Percentiles rank a stretch among this genome's conserved stretches.
These are phyloP conservation scores for Skeletonema marinoi DNA, from an alignment of 108 stramenopile genomes.

Conservation along the genomic window DNA sequence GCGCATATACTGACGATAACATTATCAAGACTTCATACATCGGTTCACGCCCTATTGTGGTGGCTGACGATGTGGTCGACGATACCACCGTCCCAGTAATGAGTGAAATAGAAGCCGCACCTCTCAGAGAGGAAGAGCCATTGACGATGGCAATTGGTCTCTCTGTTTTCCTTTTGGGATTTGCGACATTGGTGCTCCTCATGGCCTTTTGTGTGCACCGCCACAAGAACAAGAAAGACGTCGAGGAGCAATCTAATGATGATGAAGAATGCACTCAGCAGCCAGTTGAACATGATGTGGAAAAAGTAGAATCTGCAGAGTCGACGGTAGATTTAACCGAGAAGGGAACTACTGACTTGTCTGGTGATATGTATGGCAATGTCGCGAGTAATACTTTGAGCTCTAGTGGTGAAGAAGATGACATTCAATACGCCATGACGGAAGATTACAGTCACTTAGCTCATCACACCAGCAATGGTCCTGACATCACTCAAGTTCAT, in stretches of 20 bases:
- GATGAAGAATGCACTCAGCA: background rate
- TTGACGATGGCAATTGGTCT: background rate
- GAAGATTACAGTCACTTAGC: background rate
- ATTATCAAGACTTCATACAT: constrained; percentile 9
- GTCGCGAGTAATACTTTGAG: background rate
- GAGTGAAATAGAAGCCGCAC: background rate
- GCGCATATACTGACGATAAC: constrained; percentile 13
- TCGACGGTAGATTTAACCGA: background rate
- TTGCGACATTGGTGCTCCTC: background rate
- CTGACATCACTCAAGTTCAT: background rate
- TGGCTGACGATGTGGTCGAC: background rate
- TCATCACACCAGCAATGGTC: background rate
- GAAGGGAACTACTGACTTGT: background rate
- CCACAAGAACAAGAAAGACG: background rate
- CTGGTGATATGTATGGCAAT: background rate
- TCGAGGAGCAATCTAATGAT: background rate
- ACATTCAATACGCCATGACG: background rate
- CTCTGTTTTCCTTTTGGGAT: background rate
- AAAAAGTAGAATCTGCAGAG: background rate
- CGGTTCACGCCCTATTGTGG: background rate
- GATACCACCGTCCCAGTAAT: background rate
- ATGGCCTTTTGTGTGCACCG: background rate
- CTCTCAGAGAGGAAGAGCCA: background rate
- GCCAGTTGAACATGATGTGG: background rate
- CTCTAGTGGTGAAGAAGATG: constrained; percentile 2